Evolutionary conservation across 345 rosid species (phyloP).

Genomic region (Gossypium anomalum): DNA sequence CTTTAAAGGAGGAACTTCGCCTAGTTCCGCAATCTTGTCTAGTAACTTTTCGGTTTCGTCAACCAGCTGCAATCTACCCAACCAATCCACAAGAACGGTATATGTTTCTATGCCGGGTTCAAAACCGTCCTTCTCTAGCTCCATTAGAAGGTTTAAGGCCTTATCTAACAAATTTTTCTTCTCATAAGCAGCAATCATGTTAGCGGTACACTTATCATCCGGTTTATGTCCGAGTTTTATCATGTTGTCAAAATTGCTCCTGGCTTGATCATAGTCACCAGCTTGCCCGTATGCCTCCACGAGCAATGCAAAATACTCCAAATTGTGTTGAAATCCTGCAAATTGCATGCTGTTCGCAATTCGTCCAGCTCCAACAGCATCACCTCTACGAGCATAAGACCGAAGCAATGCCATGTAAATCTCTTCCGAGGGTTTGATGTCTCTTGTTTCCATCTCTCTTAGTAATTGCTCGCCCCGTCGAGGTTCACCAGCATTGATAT

Average conservation of each 20-base stretch:
- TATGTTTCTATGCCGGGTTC: conserved; percentile 72
- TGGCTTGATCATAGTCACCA: conserved; percentile 56
- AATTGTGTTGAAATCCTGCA: conserved; percentile 38
- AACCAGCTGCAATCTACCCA: conserved; percentile 55
- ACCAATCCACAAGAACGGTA: conserved; percentile 73
- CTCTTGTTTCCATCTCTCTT: conserved; percentile 53
- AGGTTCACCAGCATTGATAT: conserved; percentile 55
- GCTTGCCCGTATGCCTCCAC: conserved; percentile 52
- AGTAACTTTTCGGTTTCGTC: conserved; percentile 83
- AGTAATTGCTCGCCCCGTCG: conserved; percentile 39
- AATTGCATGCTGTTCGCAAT: conserved; percentile 43
- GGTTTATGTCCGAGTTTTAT: conserved; percentile 52
- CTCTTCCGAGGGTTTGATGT: conserved; percentile 46
- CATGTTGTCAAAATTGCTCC: conserved; percentile 53
- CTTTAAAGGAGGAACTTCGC: conserved; percentile 66
- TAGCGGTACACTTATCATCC: conserved; percentile 55
- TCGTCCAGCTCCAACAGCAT: conserved; percentile 41
- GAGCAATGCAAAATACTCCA: conserved; percentile 54
- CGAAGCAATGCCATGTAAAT: conserved; percentile 65
- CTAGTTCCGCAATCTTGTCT: conserved; percentile 64
- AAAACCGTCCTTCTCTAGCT: conserved; percentile 74
- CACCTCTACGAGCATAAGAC: conserved; percentile 50
- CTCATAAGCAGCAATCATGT: conserved; percentile 60
- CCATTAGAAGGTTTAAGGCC: conserved; percentile 62
- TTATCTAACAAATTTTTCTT: conserved; percentile 58